A percentile compares a stretch with the other conserved stretches of the same genome.
phyloP scores from a whole-genome alignment of 2,329 filamentous ascomycete genomes.

The Paracorniculantispora psalliotae region DNA sequence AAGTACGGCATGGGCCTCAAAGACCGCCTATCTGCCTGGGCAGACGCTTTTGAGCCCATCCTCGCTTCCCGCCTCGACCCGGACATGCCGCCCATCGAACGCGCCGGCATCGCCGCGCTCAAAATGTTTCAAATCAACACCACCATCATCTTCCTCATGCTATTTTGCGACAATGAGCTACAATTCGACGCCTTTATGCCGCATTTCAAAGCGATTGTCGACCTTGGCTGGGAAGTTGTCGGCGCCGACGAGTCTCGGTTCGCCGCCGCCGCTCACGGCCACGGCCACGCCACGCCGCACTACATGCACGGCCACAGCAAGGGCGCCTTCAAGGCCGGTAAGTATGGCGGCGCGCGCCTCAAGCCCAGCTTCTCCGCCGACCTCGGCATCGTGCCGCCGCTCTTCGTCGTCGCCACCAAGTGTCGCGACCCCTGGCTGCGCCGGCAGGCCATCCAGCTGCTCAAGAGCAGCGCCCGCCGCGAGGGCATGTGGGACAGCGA shows the following conservation, averaged over 20 bases:
- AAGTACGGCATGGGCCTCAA: conserved; percentile 45
- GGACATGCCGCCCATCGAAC: conserved; percentile 49
- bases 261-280: too few species aligned
- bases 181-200: conserved; percentile 51
- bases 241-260: conserved; percentile 52
- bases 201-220: conserved; percentile 51
- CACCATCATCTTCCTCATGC: conserved; percentile 53
- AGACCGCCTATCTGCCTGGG: conserved; percentile 50
- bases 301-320: conserved; percentile 11
- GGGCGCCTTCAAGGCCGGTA: conserved; percentile 36
- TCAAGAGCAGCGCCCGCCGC: conserved; percentile 54
- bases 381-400: conserved; percentile 58
- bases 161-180: conserved; percentile 53
- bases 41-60: conserved; percentile 50
- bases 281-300: not conserved
- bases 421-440: conserved; percentile 55
- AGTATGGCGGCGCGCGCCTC: conserved; percentile 45
- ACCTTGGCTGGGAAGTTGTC: conserved; percentile 54
- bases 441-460: conserved; percentile 55
- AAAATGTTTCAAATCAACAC: conserved; percentile 60
- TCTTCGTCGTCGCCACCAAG: conserved; percentile 63
- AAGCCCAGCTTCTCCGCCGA: conserved; percentile 61
- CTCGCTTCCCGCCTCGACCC: conserved; percentile 45
- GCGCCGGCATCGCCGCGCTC: conserved; percentile 54
- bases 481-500: conserved; percentile 69